A percentile compares a stretch with the other conserved stretches of the same genome.
Conservation (phyloP, 148 eudicot genomes). For the Polygonum maritimum region DNA sequence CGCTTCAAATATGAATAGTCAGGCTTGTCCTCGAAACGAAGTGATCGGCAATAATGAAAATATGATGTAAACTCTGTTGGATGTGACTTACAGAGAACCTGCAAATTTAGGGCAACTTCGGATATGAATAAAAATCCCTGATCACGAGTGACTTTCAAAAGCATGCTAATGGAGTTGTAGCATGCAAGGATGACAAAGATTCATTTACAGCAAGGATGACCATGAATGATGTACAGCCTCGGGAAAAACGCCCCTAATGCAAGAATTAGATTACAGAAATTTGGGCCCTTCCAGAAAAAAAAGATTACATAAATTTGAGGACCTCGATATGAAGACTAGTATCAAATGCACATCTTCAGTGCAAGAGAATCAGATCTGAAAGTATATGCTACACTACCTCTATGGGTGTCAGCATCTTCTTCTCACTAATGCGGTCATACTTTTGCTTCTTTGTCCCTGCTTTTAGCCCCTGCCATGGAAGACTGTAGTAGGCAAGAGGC, state of each 20-base stretch:
- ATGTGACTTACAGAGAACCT: constrained; percentile 46
- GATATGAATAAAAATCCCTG: background rate
- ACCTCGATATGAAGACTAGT: background rate
- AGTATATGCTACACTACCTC: constrained; percentile 22
- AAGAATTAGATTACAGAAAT: background rate
- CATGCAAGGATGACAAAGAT: background rate
- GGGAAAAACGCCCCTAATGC: background rate
- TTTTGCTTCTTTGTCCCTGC: constrained; percentile 47
- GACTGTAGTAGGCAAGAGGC: constrained; percentile 20
- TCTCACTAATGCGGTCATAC: constrained; percentile 44
- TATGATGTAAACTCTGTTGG: constrained; percentile 39
- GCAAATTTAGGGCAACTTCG: background rate
- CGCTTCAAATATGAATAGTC: constrained; percentile 41
- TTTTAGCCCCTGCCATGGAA: constrained; percentile 47
- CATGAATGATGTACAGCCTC: background rate
- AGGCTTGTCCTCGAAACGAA: constrained; percentile 36
- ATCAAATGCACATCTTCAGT: background rate
- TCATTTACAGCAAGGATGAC: background rate
- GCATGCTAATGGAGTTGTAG: background rate
- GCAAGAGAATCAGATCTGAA: background rate
- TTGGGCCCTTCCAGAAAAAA: too few species aligned
- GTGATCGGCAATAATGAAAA: constrained; percentile 37
- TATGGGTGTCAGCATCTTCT: constrained; percentile 45
- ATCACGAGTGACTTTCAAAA: background rate
- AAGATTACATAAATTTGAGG: background rate